Evolutionary conservation across 2,329 filamentous ascomycete genomes (phyloP), one percentile per base, ranked within the genome.

Genomic region (Aureobasidium lini): DNA sequence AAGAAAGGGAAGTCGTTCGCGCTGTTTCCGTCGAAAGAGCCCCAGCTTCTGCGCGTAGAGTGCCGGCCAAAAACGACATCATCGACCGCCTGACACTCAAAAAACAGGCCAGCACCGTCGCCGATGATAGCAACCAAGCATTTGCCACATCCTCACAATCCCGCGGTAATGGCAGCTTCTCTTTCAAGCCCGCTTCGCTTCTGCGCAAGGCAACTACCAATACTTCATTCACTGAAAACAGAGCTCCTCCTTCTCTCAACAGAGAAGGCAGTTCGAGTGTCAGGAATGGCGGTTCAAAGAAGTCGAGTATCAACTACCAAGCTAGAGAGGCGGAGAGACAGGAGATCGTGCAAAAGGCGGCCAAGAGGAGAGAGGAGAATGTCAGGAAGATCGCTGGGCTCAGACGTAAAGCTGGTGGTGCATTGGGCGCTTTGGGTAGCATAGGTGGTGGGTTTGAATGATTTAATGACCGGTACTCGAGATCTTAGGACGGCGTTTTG

Each of bases 61-160:
- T 65, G 54, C 72, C 71, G 61, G 61, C 64, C 4, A 68, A 66
- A 37, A 48, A 68, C 5, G 70, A 76, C 16, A 79, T 91, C 54
- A 83, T 93, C 49, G 88, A 95, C 72, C 87, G 90, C 59, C 85
- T 93, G 63, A 81, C 79, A 18, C 78, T 91, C 37, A 88, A 87
- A 69, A 84, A 87, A 46, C 63, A 70, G 56, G 64, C 72, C 9
- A 53, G 62, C 23, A 53, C 66, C 36, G 36, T 60, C 3, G 60
- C 68, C 56, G 66, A 69, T 32, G 66, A 68, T 79, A 65, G 6
- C 60, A 86, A 85, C 3, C 89, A 89, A 69, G 48, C 59, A 2
- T 57, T 57, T 16, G 28, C 57, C 4, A 50, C 50, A 10, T 18
- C 49, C 2, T 59, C 60, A 1, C 39, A 43, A 36, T 9, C 9